A percentile compares a stretch with the other conserved stretches of the same genome.
Conservation (phyloP, 495 filamentous ascomycete species). For the Acidiella bohemica region DNA sequence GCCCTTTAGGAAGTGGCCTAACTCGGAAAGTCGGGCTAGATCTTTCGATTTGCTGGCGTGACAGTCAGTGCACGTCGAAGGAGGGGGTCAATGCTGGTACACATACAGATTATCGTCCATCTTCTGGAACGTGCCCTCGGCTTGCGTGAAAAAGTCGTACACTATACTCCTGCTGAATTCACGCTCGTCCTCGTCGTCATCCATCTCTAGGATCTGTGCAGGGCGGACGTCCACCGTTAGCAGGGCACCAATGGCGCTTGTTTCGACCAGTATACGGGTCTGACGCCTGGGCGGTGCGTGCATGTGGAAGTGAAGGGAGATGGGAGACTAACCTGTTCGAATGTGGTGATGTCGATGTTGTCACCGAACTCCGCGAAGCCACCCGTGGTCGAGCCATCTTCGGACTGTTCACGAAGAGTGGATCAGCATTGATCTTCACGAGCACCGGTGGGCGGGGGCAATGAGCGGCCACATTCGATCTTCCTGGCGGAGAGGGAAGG, state of each 20-base stretch:
- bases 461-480: too few species aligned
- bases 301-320: neutral
- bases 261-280: too few species aligned
- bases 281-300: neutral
- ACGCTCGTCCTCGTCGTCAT: slow-evolving; percentile 64
- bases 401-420: slow-evolving; percentile 27
- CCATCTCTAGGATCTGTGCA: slow-evolving; percentile 73
- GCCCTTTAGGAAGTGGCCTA: slow-evolving; percentile 94
- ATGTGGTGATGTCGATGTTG: slow-evolving; percentile 62
- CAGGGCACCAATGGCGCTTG: too few species aligned
- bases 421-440: too few species aligned
- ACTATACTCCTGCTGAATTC: slow-evolving; percentile 82
- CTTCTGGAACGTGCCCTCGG: slow-evolving; percentile 66
- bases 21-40: slow-evolving; percentile 57
- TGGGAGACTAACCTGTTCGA: slow-evolving; percentile 46
- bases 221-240: neutral
- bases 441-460: too few species aligned
- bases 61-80: slow-evolving; percentile 1
- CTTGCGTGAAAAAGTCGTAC: slow-evolving; percentile 84
- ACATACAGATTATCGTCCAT: slow-evolving; percentile 80
- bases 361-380: slow-evolving; percentile 49
- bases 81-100: slow-evolving; percentile 9
- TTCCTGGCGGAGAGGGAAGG: too few species aligned
- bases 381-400: slow-evolving; percentile 32
- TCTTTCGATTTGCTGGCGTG: slow-evolving; percentile 44